A percentile compares a stretch with the other conserved stretches of the same genome.
Conservation (phyloP, 305 asterid species). For the Rubia peregrina region DNA sequence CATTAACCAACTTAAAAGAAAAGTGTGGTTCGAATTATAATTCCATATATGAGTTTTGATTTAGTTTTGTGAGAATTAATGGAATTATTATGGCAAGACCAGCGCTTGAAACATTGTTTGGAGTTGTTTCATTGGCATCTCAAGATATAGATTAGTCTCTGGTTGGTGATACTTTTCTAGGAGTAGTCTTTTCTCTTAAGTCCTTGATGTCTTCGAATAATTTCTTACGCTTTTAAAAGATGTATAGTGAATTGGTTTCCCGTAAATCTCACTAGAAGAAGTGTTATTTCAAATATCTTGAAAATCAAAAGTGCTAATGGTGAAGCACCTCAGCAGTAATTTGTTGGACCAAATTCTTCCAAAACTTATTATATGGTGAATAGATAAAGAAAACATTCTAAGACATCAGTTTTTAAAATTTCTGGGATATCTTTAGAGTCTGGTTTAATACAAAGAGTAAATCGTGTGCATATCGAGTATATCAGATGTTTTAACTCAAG, state of each 20-base stretch:
- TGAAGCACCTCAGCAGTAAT: not conserved
- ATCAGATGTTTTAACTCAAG: too few relatives aligned
- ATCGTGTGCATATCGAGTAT: too few relatives aligned
- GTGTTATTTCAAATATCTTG: not conserved
- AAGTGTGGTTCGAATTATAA: not conserved
- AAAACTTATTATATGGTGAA: not conserved
- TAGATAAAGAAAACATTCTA: not conserved
- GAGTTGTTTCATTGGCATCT: slow-evolving; percentile 71
- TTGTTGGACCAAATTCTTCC: not conserved
- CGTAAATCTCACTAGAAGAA: slow-evolving; percentile 16
- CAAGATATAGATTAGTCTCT: slow-evolving; percentile 61
- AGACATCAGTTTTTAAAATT: not conserved
- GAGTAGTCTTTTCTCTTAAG: not conserved
- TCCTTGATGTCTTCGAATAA: not conserved
- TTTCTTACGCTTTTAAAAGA: not conserved
- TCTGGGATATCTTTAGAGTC: not conserved
- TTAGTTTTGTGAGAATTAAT: not conserved
- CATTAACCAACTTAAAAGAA: not conserved
- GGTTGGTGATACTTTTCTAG: slow-evolving; percentile 34
- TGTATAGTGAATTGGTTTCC: not conserved
- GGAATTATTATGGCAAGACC: slow-evolving; percentile 42
- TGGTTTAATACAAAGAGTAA: too few relatives aligned
- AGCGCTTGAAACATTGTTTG: slow-evolving; percentile 86
- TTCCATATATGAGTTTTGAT: not conserved
- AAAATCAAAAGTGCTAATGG: not conserved